Conservation (phyloP, 2,329 filamentous ascomycete genomes). For the Massarina eburnea region DNA sequence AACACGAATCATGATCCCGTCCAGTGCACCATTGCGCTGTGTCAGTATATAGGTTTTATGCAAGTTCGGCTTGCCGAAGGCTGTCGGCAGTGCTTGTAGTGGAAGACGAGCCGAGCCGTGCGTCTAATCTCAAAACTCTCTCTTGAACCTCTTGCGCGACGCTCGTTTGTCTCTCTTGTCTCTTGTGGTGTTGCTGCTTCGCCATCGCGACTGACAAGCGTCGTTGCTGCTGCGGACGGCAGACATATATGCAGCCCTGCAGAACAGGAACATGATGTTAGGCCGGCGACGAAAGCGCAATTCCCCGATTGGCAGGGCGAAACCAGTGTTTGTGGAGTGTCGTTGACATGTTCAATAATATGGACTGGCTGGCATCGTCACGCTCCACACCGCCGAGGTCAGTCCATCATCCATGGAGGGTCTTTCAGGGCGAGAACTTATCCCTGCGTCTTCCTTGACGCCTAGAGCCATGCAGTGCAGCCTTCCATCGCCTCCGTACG, state of each 20-base stretch:
- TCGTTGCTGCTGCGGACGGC: background rate
- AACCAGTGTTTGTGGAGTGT: too few species aligned
- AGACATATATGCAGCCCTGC: slow-evolving; percentile 2
- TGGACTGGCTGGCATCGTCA: background rate
- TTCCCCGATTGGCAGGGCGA: slow-evolving; percentile 7
- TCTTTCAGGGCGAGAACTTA: background rate
- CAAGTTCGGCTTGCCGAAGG: slow-evolving; percentile 22
- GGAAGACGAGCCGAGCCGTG: background rate
- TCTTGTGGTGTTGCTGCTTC: too few species aligned
- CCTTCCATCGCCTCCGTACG: background rate
- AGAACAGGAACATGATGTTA: background rate
- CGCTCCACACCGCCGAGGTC: background rate
- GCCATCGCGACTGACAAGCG: background rate
- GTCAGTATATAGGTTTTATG: slow-evolving; percentile 10
- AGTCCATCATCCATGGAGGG: background rate
- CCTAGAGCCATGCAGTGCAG: background rate
- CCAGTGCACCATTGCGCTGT: slow-evolving; percentile 11
- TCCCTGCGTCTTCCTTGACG: background rate
- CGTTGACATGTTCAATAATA: background rate
- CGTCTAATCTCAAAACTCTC: background rate
- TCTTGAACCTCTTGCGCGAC: background rate
- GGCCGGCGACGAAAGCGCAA: background rate
- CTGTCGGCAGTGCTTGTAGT: slow-evolving; percentile 4
- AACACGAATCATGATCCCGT: slow-evolving; percentile 10
- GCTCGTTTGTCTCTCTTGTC: background rate